Base-by-base conservation (phyloP, 75 land plant species). In the Cupressus sempervirens region DNA sequence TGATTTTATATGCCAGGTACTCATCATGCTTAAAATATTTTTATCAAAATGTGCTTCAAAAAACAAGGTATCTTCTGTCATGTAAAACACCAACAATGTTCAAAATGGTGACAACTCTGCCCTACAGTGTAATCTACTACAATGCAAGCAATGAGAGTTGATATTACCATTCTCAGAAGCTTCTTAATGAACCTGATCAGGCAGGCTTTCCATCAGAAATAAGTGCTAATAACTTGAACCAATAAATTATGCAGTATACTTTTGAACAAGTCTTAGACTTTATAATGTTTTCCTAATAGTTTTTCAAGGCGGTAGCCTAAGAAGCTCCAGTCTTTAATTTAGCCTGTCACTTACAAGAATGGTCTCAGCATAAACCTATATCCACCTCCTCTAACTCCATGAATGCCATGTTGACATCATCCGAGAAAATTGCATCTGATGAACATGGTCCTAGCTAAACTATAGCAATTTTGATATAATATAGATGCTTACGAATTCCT, bases 21-120 rank as follows among this genome's bases (percentile, higher is more conserved):
- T 12, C 8, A 82, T 14, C 7, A 82, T 82, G 36, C 52, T 29
- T 32, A 32, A 80, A 62, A 16, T 29, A 58, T 45, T 81, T 53
- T 45, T 76, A 76, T 79, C 81, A 43, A 41, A 77, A 77, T 77
- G 46, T 13, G 18, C 45, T 76, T 76, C 80, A 40, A 18, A 36
- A 16, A 76, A 77, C 3, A 45, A 77, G 1, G 80, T 23, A 77
- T 23, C 45, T 26, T 26, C 29, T 43, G 46, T 43, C 46, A 77
- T 35, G 43, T n/a, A 77, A 43, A 10, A 10, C 3, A 43, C 48
- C 45, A 77, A 77, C 46, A 45, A 43, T 10, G 29, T 26, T 26
- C 41, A 26, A 45, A 41, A 43, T 43, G 50, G 46, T 7, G 13
- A 79, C 8, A 26, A 43, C 14, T 79, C 29, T 45, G 2, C 29